These are phyloP conservation scores for Plenodomus lindquistii DNA, from an alignment of 2,329 filamentous ascomycete genomes.

Conservation along the genomic window DNA sequence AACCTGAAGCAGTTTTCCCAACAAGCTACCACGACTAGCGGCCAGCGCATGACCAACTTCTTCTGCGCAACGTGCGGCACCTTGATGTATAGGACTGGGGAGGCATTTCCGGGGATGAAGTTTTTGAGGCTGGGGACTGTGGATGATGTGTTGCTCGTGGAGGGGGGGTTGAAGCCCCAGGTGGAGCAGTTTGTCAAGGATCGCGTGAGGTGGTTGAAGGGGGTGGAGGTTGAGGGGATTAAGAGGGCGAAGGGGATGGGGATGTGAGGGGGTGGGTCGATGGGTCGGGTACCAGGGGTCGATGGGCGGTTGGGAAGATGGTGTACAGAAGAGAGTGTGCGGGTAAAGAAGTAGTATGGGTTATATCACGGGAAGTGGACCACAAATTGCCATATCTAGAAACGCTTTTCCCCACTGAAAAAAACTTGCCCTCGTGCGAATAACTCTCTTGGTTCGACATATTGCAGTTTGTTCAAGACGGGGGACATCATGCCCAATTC, in stretches of 20 bases:
- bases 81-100: conserved; percentile 61
- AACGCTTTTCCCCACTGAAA: no score
- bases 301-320: no score
- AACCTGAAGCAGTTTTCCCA: conserved; percentile 54
- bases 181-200: conserved; percentile 59
- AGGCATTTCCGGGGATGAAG: conserved; percentile 50
- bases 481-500: no score
- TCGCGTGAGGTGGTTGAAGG: conserved; percentile 53
- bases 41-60: conserved; percentile 59
- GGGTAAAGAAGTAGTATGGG: no score
- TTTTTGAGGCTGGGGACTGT: conserved; percentile 63
- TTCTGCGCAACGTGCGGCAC: conserved; percentile 65
- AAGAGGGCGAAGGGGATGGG: not conserved
- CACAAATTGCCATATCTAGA: no score
- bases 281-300: no score
- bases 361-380: no score
- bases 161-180: conserved; percentile 60
- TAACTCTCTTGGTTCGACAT: no score
- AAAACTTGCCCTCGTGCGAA: no score
- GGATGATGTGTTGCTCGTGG: conserved; percentile 62
- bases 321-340: no score
- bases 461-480: no score
- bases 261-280: not conserved
- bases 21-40: conserved; percentile 5
- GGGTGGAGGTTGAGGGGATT: not conserved